These are phyloP conservation scores for Parmales sp. DNA, from an alignment of 108 stramenopile genomes.

Conservation along the genomic window DNA sequence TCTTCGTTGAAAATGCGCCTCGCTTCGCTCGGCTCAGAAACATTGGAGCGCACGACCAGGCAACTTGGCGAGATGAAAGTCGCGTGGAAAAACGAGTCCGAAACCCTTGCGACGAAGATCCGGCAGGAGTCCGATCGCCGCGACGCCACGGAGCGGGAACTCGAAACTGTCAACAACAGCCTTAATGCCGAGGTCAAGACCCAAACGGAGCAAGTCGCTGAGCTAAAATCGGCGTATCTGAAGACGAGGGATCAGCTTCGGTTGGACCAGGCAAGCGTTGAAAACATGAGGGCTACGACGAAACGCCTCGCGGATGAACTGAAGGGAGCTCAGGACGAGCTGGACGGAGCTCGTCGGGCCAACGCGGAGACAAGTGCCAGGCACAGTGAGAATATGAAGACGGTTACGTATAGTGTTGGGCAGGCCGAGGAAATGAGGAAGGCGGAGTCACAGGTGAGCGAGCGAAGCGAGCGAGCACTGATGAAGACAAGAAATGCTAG, in stretches of 20 bases:
- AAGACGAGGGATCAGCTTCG: conserved; percentile 17
- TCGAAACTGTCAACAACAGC: not conserved
- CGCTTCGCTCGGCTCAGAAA: too few species aligned
- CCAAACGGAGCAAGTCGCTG: not conserved
- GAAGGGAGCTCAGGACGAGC: conserved; percentile 14
- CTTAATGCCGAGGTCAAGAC: not conserved
- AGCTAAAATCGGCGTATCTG: conserved; percentile 5
- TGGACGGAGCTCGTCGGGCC: not conserved
- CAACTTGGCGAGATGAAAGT: conserved; percentile 33
- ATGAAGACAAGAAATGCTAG: too few species aligned
- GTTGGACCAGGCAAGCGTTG: conserved; percentile 8
- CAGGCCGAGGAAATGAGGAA: conserved; percentile 7
- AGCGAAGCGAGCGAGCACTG: too few species aligned
- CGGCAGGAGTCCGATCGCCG: not conserved
- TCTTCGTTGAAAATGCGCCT: too few species aligned
- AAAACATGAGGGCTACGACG: not conserved
- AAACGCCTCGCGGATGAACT: conserved; percentile 17
- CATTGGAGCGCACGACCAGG: conserved; percentile 17
- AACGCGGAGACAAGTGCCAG: not conserved
- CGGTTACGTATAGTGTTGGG: not conserved
- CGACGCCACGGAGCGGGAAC: not conserved
- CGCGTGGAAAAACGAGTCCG: conserved; percentile 1
- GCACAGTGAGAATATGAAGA: not conserved
- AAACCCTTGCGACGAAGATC: not conserved
- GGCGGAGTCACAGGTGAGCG: too few species aligned